phyloP scores from a whole-genome alignment of 208 protist species.

The Phytomonas sp. region DNA sequence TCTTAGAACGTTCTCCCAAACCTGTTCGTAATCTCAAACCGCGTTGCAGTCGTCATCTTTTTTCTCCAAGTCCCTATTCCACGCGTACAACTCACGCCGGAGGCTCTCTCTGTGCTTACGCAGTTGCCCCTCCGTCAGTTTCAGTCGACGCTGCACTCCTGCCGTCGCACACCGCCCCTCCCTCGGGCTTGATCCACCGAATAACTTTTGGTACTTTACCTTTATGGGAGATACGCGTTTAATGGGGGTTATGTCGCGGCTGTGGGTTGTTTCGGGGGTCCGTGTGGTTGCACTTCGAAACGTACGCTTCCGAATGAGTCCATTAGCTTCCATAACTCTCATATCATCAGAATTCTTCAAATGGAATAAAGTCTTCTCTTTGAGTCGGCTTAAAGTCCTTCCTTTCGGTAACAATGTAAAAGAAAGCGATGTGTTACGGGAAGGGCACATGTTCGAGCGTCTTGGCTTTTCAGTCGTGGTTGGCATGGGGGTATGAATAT shows the following conservation, averaged over 20 bases:
- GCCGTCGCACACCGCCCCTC: neutral
- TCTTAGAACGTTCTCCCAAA: neutral
- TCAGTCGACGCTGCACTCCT: neutral
- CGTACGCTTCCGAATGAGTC: neutral
- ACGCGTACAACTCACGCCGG: constrained; percentile 71
- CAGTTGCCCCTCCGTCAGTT: neutral
- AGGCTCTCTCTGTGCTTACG: constrained; percentile 32
- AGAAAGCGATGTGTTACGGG: neutral
- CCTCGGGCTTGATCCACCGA: neutral
- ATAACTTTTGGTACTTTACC: neutral
- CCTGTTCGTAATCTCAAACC: constrained; percentile 16
- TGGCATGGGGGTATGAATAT: neutral
- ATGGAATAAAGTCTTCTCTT: no score
- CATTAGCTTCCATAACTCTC: neutral
- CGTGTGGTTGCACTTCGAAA: neutral
- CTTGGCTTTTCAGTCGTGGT: neutral
- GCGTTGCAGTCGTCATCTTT: constrained; percentile 35
- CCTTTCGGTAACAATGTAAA: neutral
- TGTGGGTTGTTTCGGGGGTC: neutral
- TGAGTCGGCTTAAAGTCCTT: neutral
- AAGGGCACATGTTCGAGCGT: neutral
- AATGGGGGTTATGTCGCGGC: neutral
- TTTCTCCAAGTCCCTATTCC: constrained; percentile 47
- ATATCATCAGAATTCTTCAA: neutral
- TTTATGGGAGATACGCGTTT: neutral